Base-by-base conservation (phyloP, 2,329 filamentous ascomycete species). In the Capronia coronata region DNA sequence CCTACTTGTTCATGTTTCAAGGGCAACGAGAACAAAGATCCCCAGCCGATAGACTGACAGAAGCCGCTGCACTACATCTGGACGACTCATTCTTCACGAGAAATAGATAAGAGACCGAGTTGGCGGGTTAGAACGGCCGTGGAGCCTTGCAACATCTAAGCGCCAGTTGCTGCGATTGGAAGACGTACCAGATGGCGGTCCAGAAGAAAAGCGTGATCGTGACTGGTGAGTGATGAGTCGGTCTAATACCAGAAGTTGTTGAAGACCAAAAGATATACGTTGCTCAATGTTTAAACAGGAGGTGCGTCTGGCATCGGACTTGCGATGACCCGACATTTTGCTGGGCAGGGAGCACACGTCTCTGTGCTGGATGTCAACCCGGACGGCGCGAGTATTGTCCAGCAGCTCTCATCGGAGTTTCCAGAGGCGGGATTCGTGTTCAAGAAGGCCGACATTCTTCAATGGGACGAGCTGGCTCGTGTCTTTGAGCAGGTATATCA, bases 301-400 rank as follows among this genome's bases (percentile, higher is more conserved):
- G 66, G 65, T 25, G 66, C 66, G 14, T 67, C 64, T 13, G 65
- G 66, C 9, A 68, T 68, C 43, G 66, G 66, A 21, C 61, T 67
- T 2, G 65, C 60, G 21, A 65, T 68, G 35, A 63, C 62, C n/a
- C 58, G 58, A 14, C 59, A 63, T 39, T 64, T 68, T 42, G 58
- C 62, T 41, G 47, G 58, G 30, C 52, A 64, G 41, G 46, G 59
- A n/a, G 57, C 65, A 43, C 62, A 66, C 50, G 56, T 67, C 38
- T 61, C 64, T 1, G 60, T 67, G 23, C 50, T 67, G 25, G 65
- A 67, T 49, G 60, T 67, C 43, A 65, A 66, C 40, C 43, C 55
- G 1, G 54, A 62, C 1, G 63, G 62, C 13, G 44, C 48, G 0
- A 38, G 57, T 7, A 57, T 61, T 19, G 51, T 64, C 40, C 40